Evolutionary conservation across 176 grass and related monocot genomes (phyloP).

Genomic region (Juncus effusus): DNA sequence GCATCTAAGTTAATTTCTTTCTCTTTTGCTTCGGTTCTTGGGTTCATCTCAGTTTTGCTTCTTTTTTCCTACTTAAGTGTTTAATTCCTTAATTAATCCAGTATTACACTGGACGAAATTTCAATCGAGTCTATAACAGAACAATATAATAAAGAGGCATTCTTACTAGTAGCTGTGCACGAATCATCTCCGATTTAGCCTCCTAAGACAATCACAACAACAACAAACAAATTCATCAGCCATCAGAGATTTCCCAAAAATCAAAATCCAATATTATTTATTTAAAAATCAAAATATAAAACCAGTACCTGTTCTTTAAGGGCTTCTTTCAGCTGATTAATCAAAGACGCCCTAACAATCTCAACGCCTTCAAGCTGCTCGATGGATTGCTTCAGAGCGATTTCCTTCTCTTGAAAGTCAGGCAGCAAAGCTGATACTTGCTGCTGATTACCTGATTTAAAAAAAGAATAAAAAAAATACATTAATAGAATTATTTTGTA

Average conservation of each 20-base stretch:
- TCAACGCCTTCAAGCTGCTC: conserved; percentile 57
- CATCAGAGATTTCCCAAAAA: neutral
- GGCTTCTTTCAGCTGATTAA: conserved; percentile 74
- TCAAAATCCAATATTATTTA: conserved; percentile 11
- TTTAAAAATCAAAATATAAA: conserved; percentile 21
- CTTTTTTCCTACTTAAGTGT: too few species aligned
- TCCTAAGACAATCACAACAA: conserved; percentile 37
- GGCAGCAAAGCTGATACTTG: conserved; percentile 46
- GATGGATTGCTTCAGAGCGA: conserved; percentile 50
- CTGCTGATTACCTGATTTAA: conserved; percentile 55
- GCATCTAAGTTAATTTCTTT: too few species aligned
- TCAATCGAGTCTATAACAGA: too few species aligned
- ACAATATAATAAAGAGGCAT: conserved; percentile 14
- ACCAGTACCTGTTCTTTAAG: conserved; percentile 67
- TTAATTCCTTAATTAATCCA: too few species aligned
- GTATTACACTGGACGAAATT: too few species aligned
- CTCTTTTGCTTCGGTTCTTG: too few species aligned
- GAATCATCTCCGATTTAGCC: conserved; percentile 52
- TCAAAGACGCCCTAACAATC: conserved; percentile 40
- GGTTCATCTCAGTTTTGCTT: too few species aligned
- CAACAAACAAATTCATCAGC: conserved; percentile 6
- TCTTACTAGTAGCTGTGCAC: conserved; percentile 68
- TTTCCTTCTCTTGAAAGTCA: conserved; percentile 67
- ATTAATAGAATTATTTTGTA: neutral
- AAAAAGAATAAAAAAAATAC: conserved; percentile 20